These are phyloP conservation scores for Leishmania mexicana DNA, from an alignment of 208 protist species.

Conservation along the genomic window DNA sequence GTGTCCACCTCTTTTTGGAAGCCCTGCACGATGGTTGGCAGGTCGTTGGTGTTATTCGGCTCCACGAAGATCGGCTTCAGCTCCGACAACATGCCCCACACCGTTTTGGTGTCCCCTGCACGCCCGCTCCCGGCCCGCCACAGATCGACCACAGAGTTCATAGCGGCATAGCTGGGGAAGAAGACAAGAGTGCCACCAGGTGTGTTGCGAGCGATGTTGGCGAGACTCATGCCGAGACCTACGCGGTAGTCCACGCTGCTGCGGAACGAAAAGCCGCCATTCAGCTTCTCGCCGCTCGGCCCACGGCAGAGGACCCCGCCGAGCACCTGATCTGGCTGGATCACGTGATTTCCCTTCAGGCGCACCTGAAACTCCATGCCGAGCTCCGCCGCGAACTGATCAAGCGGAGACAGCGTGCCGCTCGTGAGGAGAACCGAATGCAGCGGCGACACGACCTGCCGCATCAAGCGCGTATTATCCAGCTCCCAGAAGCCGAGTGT, in stretches of 20 bases:
- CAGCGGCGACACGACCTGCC: conserved; percentile 44
- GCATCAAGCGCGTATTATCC: conserved; percentile 78
- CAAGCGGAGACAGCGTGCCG: conserved; percentile 96
- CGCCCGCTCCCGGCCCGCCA: conserved; percentile 65
- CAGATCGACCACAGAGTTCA: conserved; percentile 73
- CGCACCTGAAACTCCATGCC: conserved; percentile 78
- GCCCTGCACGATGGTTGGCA: conserved; percentile 53
- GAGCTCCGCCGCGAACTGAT: conserved; percentile 93
- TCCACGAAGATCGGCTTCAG: conserved; percentile 91
- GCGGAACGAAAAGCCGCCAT: conserved; percentile 84
- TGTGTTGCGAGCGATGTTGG: conserved; percentile 89
- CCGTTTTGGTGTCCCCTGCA: conserved; percentile 45
- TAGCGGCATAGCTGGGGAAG: conserved; percentile 94
- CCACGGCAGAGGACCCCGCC: conserved; percentile 68
- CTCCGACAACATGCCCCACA: conserved; percentile 82
- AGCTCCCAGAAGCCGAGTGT: conserved; percentile 94
- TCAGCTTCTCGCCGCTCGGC: conserved; percentile 75
- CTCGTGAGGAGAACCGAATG: conserved; percentile 93
- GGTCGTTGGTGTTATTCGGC: conserved; percentile 54
- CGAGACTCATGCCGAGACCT: conserved; percentile 80
- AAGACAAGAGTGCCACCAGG: conserved; percentile 97
- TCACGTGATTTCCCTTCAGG: conserved; percentile 94
- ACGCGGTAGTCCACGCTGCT: conserved; percentile 75
- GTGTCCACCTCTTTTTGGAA: conserved; percentile 80
- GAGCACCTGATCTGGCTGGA: conserved; percentile 73